phyloP scores from a whole-genome alignment of 768 basidiomycete species.

The Boletus speciosus region DNA sequence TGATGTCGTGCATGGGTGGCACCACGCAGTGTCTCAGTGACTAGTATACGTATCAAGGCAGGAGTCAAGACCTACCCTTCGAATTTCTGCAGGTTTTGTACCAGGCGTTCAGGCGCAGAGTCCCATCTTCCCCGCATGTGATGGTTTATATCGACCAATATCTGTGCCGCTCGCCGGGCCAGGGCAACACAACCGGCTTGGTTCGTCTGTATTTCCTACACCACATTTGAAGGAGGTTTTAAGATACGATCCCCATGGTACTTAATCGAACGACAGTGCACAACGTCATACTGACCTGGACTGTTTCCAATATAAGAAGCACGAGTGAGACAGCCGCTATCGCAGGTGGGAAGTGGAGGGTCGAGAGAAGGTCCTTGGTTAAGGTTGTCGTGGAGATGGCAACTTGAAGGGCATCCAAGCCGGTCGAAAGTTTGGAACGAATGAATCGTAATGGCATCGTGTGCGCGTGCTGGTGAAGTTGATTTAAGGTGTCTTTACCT shows the following conservation, averaged over 20 bases:
- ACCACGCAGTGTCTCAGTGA: neutral
- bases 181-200: constrained; percentile 38
- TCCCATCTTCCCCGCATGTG: constrained; percentile 47
- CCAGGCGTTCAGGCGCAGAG: constrained; percentile 37
- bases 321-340: constrained; percentile 39
- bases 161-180: constrained; percentile 15
- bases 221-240: neutral
- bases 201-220: constrained; percentile 34
- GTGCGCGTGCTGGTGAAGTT: neutral
- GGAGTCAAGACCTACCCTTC: constrained; percentile 32
- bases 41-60: neutral
- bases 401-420: constrained; percentile 27
- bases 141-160: constrained; percentile 39
- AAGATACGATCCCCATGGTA: neutral
- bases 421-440: constrained; percentile 23
- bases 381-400: constrained; percentile 31
- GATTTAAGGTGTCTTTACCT: neutral
- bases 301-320: constrained; percentile 43
- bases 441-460: constrained; percentile 31
- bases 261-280: constrained; percentile 22
- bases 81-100: constrained; percentile 40
- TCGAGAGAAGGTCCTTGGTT: constrained; percentile 31
- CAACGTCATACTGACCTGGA: constrained; percentile 34
- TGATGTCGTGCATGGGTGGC: too few relatives aligned
- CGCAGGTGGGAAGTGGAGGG: constrained; percentile 42